Conservation (phyloP, 2,329 filamentous ascomycete species). For the Daldinia eschscholtzii region DNA sequence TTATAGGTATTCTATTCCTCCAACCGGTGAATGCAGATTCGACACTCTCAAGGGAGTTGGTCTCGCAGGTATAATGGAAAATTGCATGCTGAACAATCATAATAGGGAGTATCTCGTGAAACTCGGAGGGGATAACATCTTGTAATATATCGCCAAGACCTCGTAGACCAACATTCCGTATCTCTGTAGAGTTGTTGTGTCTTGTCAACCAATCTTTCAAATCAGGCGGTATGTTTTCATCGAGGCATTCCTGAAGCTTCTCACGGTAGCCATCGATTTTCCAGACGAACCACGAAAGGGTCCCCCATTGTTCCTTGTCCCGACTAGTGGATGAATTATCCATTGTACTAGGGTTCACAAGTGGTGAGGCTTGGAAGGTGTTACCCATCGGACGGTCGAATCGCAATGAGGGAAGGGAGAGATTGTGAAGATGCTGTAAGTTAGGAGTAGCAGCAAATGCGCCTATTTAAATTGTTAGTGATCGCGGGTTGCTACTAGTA, state of each 20-base stretch:
- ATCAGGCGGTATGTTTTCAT: slow-evolving; percentile 3
- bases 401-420: slow-evolving; percentile 13
- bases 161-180: slow-evolving; percentile 30
- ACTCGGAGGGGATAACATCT: slow-evolving; percentile 4
- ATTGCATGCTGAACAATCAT: slow-evolving; percentile 36
- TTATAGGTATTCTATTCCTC: slow-evolving; percentile 13
- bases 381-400: slow-evolving; percentile 16
- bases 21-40: slow-evolving; percentile 29
- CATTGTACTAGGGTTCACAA: slow-evolving; percentile 23
- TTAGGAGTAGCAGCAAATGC: slow-evolving; percentile 16
- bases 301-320: slow-evolving; percentile 31
- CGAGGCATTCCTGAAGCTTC: slow-evolving; percentile 22
- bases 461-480: slow-evolving; percentile 21
- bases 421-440: slow-evolving; percentile 2
- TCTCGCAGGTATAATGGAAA: slow-evolving; percentile 16
- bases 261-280: slow-evolving; percentile 28
- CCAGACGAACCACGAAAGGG: slow-evolving; percentile 23
- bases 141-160: slow-evolving; percentile 28
- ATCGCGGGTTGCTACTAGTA: neutral
- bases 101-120: slow-evolving; percentile 30
- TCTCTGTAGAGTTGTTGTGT: slow-evolving; percentile 8
- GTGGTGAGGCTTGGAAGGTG: slow-evolving; percentile 6
- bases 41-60: slow-evolving; percentile 15
- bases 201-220: slow-evolving; percentile 24
- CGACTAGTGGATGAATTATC: slow-evolving; percentile 20